These are phyloP conservation scores for Alternaria sp. DNA, from an alignment of 2,329 filamentous ascomycete species.

Conservation along the genomic window DNA sequence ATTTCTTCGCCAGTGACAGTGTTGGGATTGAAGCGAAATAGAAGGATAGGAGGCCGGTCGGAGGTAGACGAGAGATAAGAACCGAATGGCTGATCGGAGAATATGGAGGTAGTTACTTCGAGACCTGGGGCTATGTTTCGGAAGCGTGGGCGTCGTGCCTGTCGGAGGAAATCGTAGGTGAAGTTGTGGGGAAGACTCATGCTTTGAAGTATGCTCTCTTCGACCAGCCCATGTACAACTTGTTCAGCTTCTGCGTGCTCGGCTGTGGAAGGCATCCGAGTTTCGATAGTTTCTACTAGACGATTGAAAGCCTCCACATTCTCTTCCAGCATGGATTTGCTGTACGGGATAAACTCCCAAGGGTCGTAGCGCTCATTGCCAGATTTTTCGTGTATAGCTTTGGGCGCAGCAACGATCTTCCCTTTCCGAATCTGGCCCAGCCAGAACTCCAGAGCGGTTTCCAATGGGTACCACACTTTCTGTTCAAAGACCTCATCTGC, in stretches of 20 bases:
- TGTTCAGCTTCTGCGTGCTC: not conserved
- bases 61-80: not conserved
- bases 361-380: slow-evolving; percentile 5
- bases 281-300: slow-evolving; percentile 17
- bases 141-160: slow-evolving; percentile 17
- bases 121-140: slow-evolving; percentile 23
- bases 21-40: slow-evolving; percentile 7
- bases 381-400: not conserved
- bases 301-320: slow-evolving; percentile 16
- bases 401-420: slow-evolving; percentile 10
- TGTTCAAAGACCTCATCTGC: slow-evolving; percentile 4
- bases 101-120: slow-evolving; percentile 5
- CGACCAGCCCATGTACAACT: not conserved
- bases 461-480: slow-evolving; percentile 16
- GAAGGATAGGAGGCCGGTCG: slow-evolving; percentile 3
- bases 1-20: not conserved
- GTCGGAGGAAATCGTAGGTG: slow-evolving; percentile 13
- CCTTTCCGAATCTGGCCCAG: slow-evolving; percentile 15
- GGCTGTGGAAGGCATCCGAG: not conserved
- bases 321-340: slow-evolving; percentile 9
- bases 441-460: slow-evolving; percentile 15
- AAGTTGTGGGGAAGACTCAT: slow-evolving; percentile 10
- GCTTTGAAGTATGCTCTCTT: slow-evolving; percentile 4
- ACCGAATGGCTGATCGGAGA: slow-evolving; percentile 13
- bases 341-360: slow-evolving; percentile 17